A percentile compares a stretch with the other conserved stretches of the same genome.
Conservation (phyloP, 176 grass and related monocot species). For the Paspalum notatum region DNA sequence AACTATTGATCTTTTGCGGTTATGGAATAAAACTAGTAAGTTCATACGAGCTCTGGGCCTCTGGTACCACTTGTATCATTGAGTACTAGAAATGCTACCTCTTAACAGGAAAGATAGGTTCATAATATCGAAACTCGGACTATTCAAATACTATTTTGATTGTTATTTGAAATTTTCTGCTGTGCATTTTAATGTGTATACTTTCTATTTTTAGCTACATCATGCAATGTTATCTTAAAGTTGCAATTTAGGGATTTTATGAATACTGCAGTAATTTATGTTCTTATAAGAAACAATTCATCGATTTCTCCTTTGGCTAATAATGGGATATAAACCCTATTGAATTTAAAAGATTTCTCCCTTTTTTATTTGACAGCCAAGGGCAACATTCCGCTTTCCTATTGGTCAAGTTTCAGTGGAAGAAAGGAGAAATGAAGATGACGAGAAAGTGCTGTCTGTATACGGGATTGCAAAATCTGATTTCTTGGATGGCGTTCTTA, state of each 20-base stretch:
- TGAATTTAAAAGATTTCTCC: conserved; percentile 27
- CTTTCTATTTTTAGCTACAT: conserved; percentile 6
- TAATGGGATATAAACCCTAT: neutral
- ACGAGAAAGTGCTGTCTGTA: conserved; percentile 62
- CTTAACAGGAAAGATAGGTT: neutral
- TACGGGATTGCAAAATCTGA: conserved; percentile 70
- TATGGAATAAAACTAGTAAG: neutral
- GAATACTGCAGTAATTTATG: neutral
- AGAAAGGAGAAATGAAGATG: conserved; percentile 60
- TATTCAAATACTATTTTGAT: neutral
- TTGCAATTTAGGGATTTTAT: conserved; percentile 20
- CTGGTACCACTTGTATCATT: neutral
- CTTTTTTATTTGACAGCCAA: conserved; percentile 65
- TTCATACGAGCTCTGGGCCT: neutral
- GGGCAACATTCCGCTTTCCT: conserved; percentile 72
- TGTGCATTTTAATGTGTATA: neutral
- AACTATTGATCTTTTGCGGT: neutral
- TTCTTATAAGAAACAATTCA: conserved; percentile 12
- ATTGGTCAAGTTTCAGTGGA: conserved; percentile 85
- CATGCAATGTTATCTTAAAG: neutral
- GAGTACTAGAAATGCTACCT: conserved; percentile 19
- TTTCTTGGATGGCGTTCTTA: conserved; percentile 77
- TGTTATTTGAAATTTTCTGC: conserved; percentile 6
- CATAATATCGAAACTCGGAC: neutral
- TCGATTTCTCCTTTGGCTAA: neutral